Evolutionary conservation across 306 rosid species (phyloP), one percentile per base, ranked within the genome.

Genomic region (Herpetospermum pedunculosum): DNA sequence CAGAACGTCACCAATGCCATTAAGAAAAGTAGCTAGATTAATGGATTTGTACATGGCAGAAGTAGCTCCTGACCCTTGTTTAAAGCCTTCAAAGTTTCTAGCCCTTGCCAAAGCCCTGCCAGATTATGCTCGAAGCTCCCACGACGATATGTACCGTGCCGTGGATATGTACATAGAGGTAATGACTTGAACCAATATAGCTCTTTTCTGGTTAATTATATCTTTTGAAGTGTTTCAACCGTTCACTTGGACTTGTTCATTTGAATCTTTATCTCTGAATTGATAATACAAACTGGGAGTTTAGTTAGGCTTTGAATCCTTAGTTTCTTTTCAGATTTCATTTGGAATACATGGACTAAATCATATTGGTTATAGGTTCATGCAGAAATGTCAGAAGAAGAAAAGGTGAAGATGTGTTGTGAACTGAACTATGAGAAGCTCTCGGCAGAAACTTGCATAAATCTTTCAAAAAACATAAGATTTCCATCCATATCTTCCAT

Each of bases 11-110:
- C 85, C 84, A 2, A 18, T 85, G 37, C 77, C 48, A 79, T 76
- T 85, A 83, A 87, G 65, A 77, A 91, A 81, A 79, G 97, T 91
- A 73, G 86, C 91, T 40, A 73, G 59, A 60, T 84, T 94, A 60
- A 65, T 91, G 77, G 99, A 94, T 86, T 84, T 82, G 90, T 94
- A 94, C 40, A 81, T 81, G 59, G 87, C 99, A 78, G 99, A 94
- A 84, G 88, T 91, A 50, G 95, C 99, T 32, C 99, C 99, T 19
- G 99, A 91, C 80, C 99, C 97, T 75, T 78, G 87, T 77, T 85
- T 94, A 70, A 94, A 83, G 80, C 75, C 86, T 79, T 88, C 88
- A 1, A 94, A 88, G 84, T 94, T 94, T 77, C 57, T 81, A 77
- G 89, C 92, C 69, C 82, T 94, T 65, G 86, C 89, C 52, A 81